phyloP scores from a whole-genome alignment of 225 moss, liverwort and hornwort genomes.

The Neckera pumila region DNA sequence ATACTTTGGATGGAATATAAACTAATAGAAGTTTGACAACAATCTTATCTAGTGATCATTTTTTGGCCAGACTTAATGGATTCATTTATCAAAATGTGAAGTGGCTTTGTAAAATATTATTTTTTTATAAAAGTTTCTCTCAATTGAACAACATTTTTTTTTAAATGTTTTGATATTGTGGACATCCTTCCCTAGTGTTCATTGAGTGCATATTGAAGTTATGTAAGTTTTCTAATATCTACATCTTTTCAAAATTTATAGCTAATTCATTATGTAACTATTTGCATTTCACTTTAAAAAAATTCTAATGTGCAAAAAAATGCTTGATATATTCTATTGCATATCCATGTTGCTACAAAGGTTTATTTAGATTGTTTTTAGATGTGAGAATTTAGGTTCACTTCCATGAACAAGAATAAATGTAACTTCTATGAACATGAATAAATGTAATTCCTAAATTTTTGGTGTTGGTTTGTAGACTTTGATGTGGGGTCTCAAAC shows the following conservation, averaged over 20 bases:
- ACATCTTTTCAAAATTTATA: background rate
- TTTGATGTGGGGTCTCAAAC: background rate
- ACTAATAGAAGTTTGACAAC: background rate
- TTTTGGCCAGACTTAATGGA: background rate
- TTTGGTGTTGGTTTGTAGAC: background rate
- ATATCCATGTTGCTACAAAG: too few species aligned
- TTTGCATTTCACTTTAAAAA: too few species aligned
- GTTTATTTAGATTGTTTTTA: too few species aligned
- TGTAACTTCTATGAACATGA: background rate
- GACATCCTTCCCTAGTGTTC: background rate
- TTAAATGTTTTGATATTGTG: background rate
- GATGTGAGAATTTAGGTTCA: background rate
- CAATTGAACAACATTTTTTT: rapidly evolving
- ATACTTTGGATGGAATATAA: background rate
- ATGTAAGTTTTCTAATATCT: background rate
- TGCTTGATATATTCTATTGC: background rate
- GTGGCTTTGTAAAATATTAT: background rate
- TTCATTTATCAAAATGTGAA: background rate
- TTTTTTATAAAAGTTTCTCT: background rate
- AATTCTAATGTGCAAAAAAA: too few species aligned
- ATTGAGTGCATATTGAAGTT: background rate
- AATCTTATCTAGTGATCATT: background rate
- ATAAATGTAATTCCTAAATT: background rate
- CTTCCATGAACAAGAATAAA: too few species aligned
- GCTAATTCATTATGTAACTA: background rate